Evolutionary conservation across 2,329 filamentous ascomycete species (phyloP), one percentile per base, ranked within the genome.

Genomic region (Thyridium curvatum): DNA sequence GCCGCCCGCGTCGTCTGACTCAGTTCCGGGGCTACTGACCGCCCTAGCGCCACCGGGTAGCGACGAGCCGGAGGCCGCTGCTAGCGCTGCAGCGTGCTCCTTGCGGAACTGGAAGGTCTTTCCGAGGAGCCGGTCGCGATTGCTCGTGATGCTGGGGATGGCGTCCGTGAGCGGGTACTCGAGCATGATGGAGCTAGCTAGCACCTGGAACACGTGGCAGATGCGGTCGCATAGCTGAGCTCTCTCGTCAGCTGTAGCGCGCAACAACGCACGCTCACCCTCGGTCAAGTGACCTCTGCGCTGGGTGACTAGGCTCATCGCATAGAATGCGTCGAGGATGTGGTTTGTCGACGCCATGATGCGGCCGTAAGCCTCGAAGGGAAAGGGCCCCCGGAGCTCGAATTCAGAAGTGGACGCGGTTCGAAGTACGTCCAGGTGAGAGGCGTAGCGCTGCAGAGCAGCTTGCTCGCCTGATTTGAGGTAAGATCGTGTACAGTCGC

Each of bases 131-230:
- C 86, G 72, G 56, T 98, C 90, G 46, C 93, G 77, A 31, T 83
- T 80, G 55, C 85, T 79, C 36, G 85, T 79, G 26, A 94, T 85
- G 44, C 82, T 89, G 0, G 93, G 93, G 32, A 97, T 71, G 12
- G 86, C 86, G 54, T 96, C 89, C 29, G 85, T 91, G 42, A 98
- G 71, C 1, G 93, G 90, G 52, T 95, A 97, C 62, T 95, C 90
- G 8, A 97, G 74, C 71, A 94, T 95, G 65, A 97, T 80, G 12
- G 86, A 94, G 32, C 86, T 93, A 2, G 93, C 93, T 46, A 98
- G 77, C 6, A 97, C 93, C 54, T 80, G 72, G 46, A 79, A 79
- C 13, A 98, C 74, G 71, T 97, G 93, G 56, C 88, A 94, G 52
- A 97, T 94, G 37, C 93, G 81, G 39, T 86, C 79, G 51, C 88